Base-by-base conservation (phyloP, 73 alveolate species). In the Paramecium primaurelia region DNA sequence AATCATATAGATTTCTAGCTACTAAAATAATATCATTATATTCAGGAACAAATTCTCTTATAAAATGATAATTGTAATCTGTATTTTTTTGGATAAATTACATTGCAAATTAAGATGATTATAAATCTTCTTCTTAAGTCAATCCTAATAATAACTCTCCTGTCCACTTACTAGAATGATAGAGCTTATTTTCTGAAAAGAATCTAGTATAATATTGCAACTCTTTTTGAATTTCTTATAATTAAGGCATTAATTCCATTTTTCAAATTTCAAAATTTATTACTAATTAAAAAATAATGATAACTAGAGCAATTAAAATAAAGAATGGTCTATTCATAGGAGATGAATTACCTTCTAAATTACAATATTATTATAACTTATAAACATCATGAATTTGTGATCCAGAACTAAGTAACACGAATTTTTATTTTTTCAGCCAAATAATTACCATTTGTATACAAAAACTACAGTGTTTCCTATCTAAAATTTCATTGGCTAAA, bases 1-100 rank as follows among this genome's bases (percentile, higher is more conserved):
- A 93, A 77, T 97, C 99, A 92, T 96, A 98, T 37, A 97, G 92
- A 69, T 97, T 93, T 42, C 97, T 83, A 26, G 99, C 99, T 58
- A 95, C 96, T 36, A 97, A 99, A 73, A 93, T 94, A 28, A 95
- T 80, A 75, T 93, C 97, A 92, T 92, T 93, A 45, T 89, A 94
- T 58, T 84, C 92, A 58, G 95, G 97, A 92, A 88, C 93, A 92
- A 88, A 97, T 68, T 93, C 96, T 85, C 95, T 91, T 60, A 92
- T 90, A 92, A 97, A 96, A 49, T 87, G 59, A 44, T 73, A 92
- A 71, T 88, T 94, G 86, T 88, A 93, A 86, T 94, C 91, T 49
- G 92, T 88, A 85, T 94, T 86, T 90, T 92, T 73, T 92, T 59
- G 73, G 71, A 87, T 75, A 83, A 45, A 93, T 94, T 69, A 86